Evolutionary conservation across 495 filamentous ascomycete genomes (phyloP).

Genomic region (Trichoderma asperelloides): DNA sequence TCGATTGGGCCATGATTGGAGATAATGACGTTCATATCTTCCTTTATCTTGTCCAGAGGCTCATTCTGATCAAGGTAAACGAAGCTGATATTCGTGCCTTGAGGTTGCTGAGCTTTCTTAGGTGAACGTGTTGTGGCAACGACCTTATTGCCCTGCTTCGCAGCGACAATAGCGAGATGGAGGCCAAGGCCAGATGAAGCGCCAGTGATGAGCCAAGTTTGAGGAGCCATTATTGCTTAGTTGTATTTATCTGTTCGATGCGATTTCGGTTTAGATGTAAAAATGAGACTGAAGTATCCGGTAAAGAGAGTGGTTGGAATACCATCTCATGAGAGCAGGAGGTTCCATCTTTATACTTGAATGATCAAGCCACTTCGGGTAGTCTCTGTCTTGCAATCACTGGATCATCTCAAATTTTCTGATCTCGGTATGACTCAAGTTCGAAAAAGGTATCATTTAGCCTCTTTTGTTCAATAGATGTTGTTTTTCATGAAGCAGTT

Average conservation of each 20-base stretch:
- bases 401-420: neutral
- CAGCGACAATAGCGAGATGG: conserved; percentile 29
- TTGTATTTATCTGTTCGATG: neutral
- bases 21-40: neutral
- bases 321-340: neutral
- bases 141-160: conserved; percentile 38
- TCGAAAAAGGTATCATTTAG: neutral
- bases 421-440: neutral
- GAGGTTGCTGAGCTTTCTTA: conserved; percentile 12
- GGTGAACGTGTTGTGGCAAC: conserved; percentile 31
- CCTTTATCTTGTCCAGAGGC: neutral
- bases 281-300: neutral
- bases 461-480: neutral
- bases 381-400: neutral
- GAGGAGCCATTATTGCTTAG: neutral
- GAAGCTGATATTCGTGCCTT: conserved; percentile 15
- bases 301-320: neutral
- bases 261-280: neutral
- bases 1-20: conserved; percentile 11
- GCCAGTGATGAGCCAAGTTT: conserved; percentile 22
- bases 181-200: conserved; percentile 22
- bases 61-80: conserved; percentile 34
- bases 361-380: neutral
- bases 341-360: neutral
- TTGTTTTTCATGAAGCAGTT: neutral